These are phyloP conservation scores for Epichloe aotearoae DNA, from an alignment of 2,329 filamentous ascomycete species.

Conservation along the genomic window DNA sequence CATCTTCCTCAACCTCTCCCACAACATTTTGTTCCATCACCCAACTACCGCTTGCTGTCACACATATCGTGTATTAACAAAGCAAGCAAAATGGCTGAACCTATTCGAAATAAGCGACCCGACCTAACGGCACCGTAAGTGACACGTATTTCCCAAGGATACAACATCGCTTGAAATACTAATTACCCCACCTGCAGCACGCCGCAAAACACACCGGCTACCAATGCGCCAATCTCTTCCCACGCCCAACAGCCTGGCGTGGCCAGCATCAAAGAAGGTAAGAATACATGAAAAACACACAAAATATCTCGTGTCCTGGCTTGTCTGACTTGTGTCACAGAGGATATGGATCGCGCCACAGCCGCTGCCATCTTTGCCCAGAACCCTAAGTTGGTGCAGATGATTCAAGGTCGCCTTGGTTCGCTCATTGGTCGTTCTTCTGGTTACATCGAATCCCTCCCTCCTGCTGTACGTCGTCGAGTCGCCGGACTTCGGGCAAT, in stretches of 20 bases:
- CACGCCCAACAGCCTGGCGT: constrained; percentile 93
- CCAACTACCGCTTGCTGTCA: constrained; percentile 11
- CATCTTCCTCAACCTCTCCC: constrained; percentile 14
- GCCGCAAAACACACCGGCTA: constrained; percentile 94
- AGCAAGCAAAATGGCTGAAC: constrained; percentile 43
- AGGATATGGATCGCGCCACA: constrained; percentile 77
- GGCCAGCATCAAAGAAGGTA: constrained; percentile 94
- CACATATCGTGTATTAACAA: not conserved
- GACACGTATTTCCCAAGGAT: constrained; percentile 6
- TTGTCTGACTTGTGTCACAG: constrained; percentile 32
- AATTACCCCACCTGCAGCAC: constrained; percentile 51
- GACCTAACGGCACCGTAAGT: constrained; percentile 48
- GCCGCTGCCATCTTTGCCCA: constrained; percentile 90
- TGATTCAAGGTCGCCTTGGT: constrained; percentile 96
- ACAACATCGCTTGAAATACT: constrained; percentile 16
- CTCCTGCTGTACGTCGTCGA: constrained; percentile 75
- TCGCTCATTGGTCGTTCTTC: constrained; percentile 89
- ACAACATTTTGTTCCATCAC: constrained; percentile 16
- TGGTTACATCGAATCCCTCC: constrained; percentile 94
- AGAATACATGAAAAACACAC: constrained; percentile 20
- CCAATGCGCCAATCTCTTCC: constrained; percentile 92
- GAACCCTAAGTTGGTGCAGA: constrained; percentile 86
- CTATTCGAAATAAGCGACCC: constrained; percentile 49
- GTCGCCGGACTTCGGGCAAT: constrained; percentile 94
- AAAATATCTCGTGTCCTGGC: not conserved